phyloP scores from a whole-genome alignment of 2,329 filamentous ascomycete species.

The Exophiala calicioides region DNA sequence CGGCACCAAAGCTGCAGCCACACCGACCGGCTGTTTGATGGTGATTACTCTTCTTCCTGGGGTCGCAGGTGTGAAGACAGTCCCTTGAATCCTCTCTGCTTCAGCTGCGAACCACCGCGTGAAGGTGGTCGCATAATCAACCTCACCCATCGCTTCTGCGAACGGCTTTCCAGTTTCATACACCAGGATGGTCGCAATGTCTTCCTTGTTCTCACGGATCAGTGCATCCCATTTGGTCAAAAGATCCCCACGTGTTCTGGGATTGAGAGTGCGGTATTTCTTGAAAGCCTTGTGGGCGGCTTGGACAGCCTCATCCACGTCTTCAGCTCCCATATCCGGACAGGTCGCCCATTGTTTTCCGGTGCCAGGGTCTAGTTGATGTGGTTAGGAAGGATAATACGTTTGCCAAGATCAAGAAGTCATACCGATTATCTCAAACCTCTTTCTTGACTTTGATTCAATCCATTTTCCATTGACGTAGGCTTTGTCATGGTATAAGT shows the following conservation, averaged over 20 bases:
- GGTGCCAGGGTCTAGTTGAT: slow-evolving; percentile 53
- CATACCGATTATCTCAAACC: slow-evolving; percentile 13
- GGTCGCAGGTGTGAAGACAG: slow-evolving; percentile 57
- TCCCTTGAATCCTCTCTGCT: slow-evolving; percentile 61
- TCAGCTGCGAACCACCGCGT: slow-evolving; percentile 62
- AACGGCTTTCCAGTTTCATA: slow-evolving; percentile 63
- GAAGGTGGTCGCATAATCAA: slow-evolving; percentile 58
- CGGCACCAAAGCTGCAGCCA: slow-evolving; percentile 66
- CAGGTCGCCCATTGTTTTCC: slow-evolving; percentile 52
- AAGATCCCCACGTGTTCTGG: slow-evolving; percentile 60
- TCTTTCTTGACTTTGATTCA: slow-evolving; percentile 33
- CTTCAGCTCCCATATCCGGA: slow-evolving; percentile 51
- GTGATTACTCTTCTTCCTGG: slow-evolving; percentile 66
- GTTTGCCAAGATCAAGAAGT: neutral
- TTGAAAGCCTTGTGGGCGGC: slow-evolving; percentile 61
- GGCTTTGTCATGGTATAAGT: too few relatives aligned
- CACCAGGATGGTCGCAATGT: slow-evolving; percentile 64
- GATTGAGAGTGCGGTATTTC: slow-evolving; percentile 59
- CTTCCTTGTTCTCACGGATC: slow-evolving; percentile 61
- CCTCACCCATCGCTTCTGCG: slow-evolving; percentile 54
- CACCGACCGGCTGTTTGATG: slow-evolving; percentile 72
- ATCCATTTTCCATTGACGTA: slow-evolving; percentile 52
- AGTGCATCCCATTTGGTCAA: slow-evolving; percentile 65
- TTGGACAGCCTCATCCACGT: slow-evolving; percentile 61
- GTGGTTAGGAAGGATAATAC: slow-evolving; percentile 42